phyloP scores from a whole-genome alignment of 1,284 basidiomycete genomes.

The Pisolithus thermaeus region DNA sequence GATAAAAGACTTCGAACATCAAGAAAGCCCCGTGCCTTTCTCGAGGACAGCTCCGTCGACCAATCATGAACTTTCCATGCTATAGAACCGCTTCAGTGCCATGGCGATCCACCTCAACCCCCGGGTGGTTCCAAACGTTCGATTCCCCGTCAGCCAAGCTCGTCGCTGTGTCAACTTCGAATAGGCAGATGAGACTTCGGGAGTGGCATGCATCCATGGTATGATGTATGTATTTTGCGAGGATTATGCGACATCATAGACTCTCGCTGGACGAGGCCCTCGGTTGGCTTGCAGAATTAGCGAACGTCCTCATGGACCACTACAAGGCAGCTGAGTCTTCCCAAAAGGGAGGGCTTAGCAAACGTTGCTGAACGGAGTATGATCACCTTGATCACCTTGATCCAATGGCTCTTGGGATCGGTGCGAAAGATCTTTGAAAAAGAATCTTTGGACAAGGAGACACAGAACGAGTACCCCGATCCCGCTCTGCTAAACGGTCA shows the following conservation, averaged over 20 bases:
- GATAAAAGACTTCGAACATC: constrained; percentile 40
- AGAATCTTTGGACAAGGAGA: constrained; percentile 35
- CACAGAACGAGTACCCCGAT: constrained; percentile 54
- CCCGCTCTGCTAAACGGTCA: constrained; percentile 53
- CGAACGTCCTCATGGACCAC: constrained; percentile 54
- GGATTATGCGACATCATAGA: constrained; percentile 58
- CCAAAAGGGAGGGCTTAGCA: constrained; percentile 8
- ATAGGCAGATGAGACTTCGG: constrained; percentile 63
- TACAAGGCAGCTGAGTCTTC: constrained; percentile 29
- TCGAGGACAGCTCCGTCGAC: constrained; percentile 50
- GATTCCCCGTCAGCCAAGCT: constrained; percentile 54
- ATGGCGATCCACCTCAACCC: constrained; percentile 74
- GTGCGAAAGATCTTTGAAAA: constrained; percentile 58
- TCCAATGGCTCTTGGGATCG: constrained; percentile 55
- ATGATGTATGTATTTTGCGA: constrained; percentile 63
- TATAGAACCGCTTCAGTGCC: constrained; percentile 83
- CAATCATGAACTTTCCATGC: constrained; percentile 63
- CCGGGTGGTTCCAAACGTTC: constrained; percentile 37
- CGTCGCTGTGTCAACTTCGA: constrained; percentile 67
- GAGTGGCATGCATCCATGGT: constrained; percentile 71
- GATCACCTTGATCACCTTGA: constrained; percentile 32
- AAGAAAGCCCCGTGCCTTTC: constrained; percentile 70
- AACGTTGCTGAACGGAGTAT: constrained; percentile 17
- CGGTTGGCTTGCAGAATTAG: constrained; percentile 66
- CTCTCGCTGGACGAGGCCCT: constrained; percentile 53